Conservation (phyloP, 2,329 filamentous ascomycete species). For the Clonostachys byssicola region DNA sequence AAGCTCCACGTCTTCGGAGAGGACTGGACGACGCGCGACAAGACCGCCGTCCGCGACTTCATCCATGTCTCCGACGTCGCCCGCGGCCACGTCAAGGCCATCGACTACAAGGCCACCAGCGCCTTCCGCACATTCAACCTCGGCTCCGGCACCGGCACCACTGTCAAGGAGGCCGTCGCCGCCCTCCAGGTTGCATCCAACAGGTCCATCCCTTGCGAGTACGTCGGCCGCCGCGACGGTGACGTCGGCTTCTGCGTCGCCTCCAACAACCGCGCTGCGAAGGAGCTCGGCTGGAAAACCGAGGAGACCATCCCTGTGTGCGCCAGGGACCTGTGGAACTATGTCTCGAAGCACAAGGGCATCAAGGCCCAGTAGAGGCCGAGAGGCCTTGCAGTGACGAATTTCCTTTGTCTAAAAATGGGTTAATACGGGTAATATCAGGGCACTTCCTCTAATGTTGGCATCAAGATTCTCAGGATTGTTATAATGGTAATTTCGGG, state of each 20-base stretch:
- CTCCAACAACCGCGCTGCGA: conserved; percentile 27
- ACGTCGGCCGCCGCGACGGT: conserved; percentile 29
- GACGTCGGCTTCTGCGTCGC: conserved; percentile 39
- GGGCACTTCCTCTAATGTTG: too few species aligned
- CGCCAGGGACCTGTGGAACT: conserved; percentile 25
- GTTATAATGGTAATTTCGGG: too few species aligned
- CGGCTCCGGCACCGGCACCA: conserved; percentile 38
- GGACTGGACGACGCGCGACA: conserved; percentile 62
- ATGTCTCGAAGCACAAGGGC: conserved; percentile 10
- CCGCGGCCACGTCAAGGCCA: conserved; percentile 58
- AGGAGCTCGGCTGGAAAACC: conserved; percentile 34
- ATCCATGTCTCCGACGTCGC: conserved; percentile 65
- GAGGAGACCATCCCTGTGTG: conserved; percentile 21
- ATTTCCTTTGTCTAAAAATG: too few species aligned
- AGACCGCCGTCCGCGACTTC: conserved; percentile 63
- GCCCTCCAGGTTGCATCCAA: conserved; percentile 29
- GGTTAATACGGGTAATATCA: too few species aligned
- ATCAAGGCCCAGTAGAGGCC: neutral
- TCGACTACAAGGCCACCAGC: conserved; percentile 23
- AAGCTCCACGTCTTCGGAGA: conserved; percentile 58
- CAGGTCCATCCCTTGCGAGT: conserved; percentile 26
- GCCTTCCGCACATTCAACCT: conserved; percentile 38
- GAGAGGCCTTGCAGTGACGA: neutral
- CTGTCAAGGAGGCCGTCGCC: conserved; percentile 35
- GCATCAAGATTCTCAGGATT: too few species aligned